Evolutionary conservation across 352 stramenopile species (phyloP).

Genomic region (Pythium monospermum): DNA sequence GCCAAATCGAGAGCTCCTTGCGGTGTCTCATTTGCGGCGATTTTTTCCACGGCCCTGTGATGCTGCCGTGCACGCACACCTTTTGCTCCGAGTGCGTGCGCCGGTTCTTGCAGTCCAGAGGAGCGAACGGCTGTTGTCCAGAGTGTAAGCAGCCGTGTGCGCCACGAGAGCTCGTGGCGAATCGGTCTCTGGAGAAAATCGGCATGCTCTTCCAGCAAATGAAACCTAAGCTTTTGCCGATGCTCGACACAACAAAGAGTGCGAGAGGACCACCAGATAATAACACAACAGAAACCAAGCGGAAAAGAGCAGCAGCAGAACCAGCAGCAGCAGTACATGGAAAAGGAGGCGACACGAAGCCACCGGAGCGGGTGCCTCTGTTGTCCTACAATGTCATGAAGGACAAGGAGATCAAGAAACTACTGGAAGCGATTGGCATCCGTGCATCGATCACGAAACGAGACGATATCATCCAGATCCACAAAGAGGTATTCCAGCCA

Average conservation of each 20-base stretch:
- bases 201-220: constrained; percentile 57
- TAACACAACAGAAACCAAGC: constrained; percentile 19
- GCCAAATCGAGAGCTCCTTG: constrained; percentile 67
- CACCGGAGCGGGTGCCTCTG: constrained; percentile 58
- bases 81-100: constrained; percentile 85
- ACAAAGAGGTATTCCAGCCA: constrained; percentile 69
- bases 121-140: constrained; percentile 66
- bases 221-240: constrained; percentile 59
- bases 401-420: constrained; percentile 75
- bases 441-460: constrained; percentile 53
- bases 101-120: constrained; percentile 68
- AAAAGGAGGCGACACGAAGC: constrained; percentile 21
- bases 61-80: constrained; percentile 72
- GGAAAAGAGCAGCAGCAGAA: constrained; percentile 14
- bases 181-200: constrained; percentile 71
- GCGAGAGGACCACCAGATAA: background rate
- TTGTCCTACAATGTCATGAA: constrained; percentile 85
- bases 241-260: constrained; percentile 22
- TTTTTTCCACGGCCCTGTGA: constrained; percentile 76
- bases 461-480: constrained; percentile 84
- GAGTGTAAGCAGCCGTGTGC: constrained; percentile 73
- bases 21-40: constrained; percentile 83
- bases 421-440: constrained; percentile 68
- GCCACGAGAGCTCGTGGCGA: constrained; percentile 54
- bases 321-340: no score